Evolutionary conservation across 805 yeast genomes (phyloP).

Genomic region (Lachancea sp.): DNA sequence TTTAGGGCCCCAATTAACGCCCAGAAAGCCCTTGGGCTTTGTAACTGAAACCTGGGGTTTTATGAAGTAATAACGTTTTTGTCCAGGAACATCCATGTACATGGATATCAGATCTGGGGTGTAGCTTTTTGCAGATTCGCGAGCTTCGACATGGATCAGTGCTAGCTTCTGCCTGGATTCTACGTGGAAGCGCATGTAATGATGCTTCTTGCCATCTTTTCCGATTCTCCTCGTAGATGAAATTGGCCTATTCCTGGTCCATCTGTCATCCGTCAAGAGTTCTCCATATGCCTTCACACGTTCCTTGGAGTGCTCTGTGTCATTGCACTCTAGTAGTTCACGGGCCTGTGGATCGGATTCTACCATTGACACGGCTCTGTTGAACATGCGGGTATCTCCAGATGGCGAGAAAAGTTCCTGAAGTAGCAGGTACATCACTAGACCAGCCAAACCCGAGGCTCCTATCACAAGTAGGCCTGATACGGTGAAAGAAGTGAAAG

Average conservation of each 20-base stretch:
- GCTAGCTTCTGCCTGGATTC: conserved; percentile 64
- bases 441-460: conserved; percentile 60
- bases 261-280: conserved; percentile 52
- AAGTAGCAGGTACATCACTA: conserved; percentile 68
- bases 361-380: conserved; percentile 71
- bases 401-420: conserved; percentile 80
- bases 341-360: conserved; percentile 62
- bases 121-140: conserved; percentile 52
- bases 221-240: conserved; percentile 61
- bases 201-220: conserved; percentile 71
- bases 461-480: conserved; percentile 60
- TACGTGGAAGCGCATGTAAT: conserved; percentile 80
- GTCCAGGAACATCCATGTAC: conserved; percentile 69
- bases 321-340: conserved; percentile 46
- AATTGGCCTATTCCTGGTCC: conserved; percentile 87
- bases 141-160: conserved; percentile 72
- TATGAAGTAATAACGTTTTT: conserved; percentile 60
- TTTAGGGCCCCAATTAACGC: conserved; percentile 83
- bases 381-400: conserved; percentile 86
- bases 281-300: conserved; percentile 84
- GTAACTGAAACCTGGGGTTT: conserved; percentile 51
- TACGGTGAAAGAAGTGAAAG: conserved; percentile 55
- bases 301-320: conserved; percentile 38
- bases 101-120: conserved; percentile 67
- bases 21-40: conserved; percentile 57